A percentile compares a stretch with the other conserved stretches of the same genome.
Conservation (phyloP, 202 grass and related monocot species). For the Panicum virgatum region DNA sequence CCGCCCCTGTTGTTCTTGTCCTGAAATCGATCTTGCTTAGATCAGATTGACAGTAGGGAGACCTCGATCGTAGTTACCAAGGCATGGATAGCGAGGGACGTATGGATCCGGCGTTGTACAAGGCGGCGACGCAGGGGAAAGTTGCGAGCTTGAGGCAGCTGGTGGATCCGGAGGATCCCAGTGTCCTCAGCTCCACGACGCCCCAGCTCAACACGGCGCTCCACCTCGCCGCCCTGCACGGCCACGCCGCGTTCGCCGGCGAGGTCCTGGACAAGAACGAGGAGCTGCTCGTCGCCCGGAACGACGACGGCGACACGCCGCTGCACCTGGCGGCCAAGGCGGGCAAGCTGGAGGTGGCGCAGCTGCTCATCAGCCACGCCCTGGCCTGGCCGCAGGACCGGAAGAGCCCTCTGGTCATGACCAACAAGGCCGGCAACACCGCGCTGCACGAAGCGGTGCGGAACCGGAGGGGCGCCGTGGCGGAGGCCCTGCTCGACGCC, state of each 20-base stretch:
- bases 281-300: constrained; percentile 38
- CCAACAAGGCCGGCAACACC: constrained; percentile 46
- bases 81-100: neutral
- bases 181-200: constrained; percentile 43
- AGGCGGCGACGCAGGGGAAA: constrained; percentile 47
- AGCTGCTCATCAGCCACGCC: constrained; percentile 1
- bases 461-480: constrained; percentile 22
- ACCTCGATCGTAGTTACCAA: neutral
- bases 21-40: neutral
- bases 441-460: constrained; percentile 67
- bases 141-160: constrained; percentile 14
- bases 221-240: constrained; percentile 57
- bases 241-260: constrained; percentile 33
- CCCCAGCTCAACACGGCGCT: constrained; percentile 60
- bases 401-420: constrained; percentile 11
- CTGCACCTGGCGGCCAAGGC: constrained; percentile 61
- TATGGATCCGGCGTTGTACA: constrained; percentile 55
- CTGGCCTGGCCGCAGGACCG: neutral
- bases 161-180: neutral
- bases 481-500: constrained; percentile 45
- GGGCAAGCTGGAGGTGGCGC: constrained; percentile 32
- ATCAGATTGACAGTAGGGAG: neutral
- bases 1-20: neutral
- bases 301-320: constrained; percentile 61
- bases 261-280: neutral